These are phyloP conservation scores for Pistacia integerrima DNA, from an alignment of 345 rosid genomes.

Conservation along the genomic window DNA sequence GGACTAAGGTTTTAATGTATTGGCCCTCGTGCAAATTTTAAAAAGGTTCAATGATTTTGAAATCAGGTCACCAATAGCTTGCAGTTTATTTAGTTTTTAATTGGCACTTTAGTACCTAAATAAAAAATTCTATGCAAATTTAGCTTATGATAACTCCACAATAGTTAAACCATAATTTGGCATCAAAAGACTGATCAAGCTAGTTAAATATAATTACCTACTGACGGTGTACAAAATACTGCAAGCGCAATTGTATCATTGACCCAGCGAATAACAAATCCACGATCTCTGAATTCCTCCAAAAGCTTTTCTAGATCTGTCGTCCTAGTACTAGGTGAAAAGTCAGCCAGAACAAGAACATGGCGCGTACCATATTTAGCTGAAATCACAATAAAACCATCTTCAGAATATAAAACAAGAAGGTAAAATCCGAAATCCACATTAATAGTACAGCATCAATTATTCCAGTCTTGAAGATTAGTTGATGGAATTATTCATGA, in stretches of 20 bases:
- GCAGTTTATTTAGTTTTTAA: neutral
- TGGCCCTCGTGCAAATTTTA: neutral
- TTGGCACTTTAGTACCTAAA: neutral
- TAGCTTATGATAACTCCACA: neutral
- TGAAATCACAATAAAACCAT: slow-evolving; percentile 34
- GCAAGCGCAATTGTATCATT: slow-evolving; percentile 89
- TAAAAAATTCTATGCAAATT: neutral
- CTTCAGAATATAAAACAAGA: neutral
- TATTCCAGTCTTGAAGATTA: too few species aligned
- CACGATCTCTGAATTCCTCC: slow-evolving; percentile 55
- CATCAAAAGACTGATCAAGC: neutral
- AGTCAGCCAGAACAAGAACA: slow-evolving; percentile 77
- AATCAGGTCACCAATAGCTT: neutral
- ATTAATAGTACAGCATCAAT: neutral
- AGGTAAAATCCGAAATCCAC: neutral
- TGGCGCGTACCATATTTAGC: slow-evolving; percentile 82
- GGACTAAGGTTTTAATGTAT: neutral
- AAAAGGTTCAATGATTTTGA: neutral
- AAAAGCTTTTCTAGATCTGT: slow-evolving; percentile 79
- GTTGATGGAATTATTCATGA: too few species aligned
- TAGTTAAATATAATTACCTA: slow-evolving; percentile 45
- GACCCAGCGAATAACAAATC: slow-evolving; percentile 83
- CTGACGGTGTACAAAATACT: slow-evolving; percentile 73
- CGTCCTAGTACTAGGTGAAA: slow-evolving; percentile 77
- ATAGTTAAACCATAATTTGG: neutral